phyloP scores from a whole-genome alignment of 164 flowering plant genomes.

The Tetracentron sinense region DNA sequence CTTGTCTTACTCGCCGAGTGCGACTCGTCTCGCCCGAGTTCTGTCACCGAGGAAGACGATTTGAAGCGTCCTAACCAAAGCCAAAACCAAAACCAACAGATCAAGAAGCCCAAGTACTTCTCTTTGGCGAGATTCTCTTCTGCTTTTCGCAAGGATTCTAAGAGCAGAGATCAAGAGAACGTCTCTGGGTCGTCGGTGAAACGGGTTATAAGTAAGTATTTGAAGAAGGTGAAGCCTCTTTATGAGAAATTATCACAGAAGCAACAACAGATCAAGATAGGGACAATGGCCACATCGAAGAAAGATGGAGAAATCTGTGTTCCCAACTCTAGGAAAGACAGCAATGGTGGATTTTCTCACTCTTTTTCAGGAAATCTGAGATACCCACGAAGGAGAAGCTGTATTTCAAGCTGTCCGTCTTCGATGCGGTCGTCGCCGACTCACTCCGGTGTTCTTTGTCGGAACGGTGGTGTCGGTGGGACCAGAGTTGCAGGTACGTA shows the following conservation, averaged over 20 bases:
- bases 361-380: constrained; percentile 83
- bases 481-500: constrained; percentile 1
- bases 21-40: constrained; percentile 77
- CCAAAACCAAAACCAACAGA: too few relatives aligned
- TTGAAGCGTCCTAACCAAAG: too few relatives aligned
- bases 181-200: constrained; percentile 27
- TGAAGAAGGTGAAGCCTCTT: constrained; percentile 83
- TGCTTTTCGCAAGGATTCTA: constrained; percentile 59
- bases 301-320: constrained; percentile 2
- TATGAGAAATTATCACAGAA: constrained; percentile 74
- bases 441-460: constrained; percentile 65
- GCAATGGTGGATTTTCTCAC: constrained; percentile 28
- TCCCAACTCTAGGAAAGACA: too few relatives aligned
- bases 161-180: constrained; percentile 16
- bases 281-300: constrained; percentile 18
- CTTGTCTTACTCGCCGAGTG: constrained; percentile 36
- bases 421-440: constrained; percentile 92
- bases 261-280: too few relatives aligned
- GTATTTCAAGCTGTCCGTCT: constrained; percentile 75
- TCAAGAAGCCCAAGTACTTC: constrained; percentile 53
- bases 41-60: constrained; percentile 54
- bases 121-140: constrained; percentile 66
- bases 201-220: constrained; percentile 53
- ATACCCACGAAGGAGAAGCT: constrained; percentile 53
- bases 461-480: constrained; percentile 19